Base-by-base conservation (phyloP, 1,284 basidiomycete genomes). In the Entoloma clypeatum region DNA sequence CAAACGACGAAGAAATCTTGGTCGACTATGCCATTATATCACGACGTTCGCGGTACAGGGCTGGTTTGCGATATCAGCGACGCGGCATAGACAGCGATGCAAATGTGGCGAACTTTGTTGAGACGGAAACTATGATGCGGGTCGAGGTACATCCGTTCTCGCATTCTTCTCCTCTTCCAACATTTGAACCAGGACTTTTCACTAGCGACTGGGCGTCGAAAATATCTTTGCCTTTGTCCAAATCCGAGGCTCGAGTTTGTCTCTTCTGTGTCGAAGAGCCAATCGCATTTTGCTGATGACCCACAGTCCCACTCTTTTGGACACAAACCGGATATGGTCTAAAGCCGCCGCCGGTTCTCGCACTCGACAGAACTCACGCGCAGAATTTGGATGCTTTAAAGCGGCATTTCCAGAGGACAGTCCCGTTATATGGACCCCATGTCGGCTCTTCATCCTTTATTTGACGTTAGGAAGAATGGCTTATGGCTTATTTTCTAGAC, bases 41-140 rank as follows among this genome's bases (percentile, higher is more conserved):
- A 4, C 81, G 96, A 38, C 77, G 96, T 26, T 95, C 93, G 18
- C 79, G 92, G 49, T 81, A 93, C 61, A 81, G 96, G 35, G 92
- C 92, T 8, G 96, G 96, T 1, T 80, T 98, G 36, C 79, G 96
- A 39, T 99, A 97, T 72, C 96, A 99, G 61, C 81, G 92, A 21
- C 77, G 96, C 55, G 96, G 96, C 3, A 82, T 99, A 44, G 92
- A 99, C 55, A 77, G 85, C 43, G 82, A 87, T 50, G 84, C 88
- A 9, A 74, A 81, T 56, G 86, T 86, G 8, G 88, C 91, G 4
- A 95, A 94, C 63, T 94, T 92, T 60, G 92, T 94, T 25, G 92
- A 96, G 65, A 93, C 91, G 0, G 93, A 96, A 66, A 87, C 91
- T 19, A 80, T 96, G 45, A 78, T 91, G 64, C 72, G 79, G 25